These are phyloP conservation scores for Colletotrichum limetticola DNA, from an alignment of 2,329 filamentous ascomycete genomes.

Conservation along the genomic window DNA sequence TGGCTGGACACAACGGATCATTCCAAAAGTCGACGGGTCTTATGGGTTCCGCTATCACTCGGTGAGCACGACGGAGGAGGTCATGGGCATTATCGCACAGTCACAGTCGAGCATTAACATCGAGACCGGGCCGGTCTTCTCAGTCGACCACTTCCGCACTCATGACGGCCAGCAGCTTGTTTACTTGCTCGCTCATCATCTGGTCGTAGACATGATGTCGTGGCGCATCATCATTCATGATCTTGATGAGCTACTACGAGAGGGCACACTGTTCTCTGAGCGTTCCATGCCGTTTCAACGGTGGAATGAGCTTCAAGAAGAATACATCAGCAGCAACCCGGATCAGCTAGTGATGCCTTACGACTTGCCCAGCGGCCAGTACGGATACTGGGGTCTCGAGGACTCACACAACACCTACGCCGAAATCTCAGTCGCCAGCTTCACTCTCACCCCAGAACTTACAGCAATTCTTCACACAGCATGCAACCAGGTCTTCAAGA, in stretches of 20 bases:
- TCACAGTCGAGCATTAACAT: slow-evolving; percentile 59
- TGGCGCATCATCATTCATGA: slow-evolving; percentile 63
- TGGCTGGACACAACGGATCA: slow-evolving; percentile 59
- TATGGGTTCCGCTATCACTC: slow-evolving; percentile 57
- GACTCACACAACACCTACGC: slow-evolving; percentile 56
- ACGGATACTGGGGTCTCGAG: slow-evolving; percentile 60
- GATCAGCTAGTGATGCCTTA: slow-evolving; percentile 49
- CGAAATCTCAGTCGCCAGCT: slow-evolving; percentile 53
- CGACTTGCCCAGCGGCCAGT: slow-evolving; percentile 50
- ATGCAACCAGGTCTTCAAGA: slow-evolving; percentile 59
- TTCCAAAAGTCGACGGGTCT: slow-evolving; percentile 51
- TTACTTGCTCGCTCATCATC: slow-evolving; percentile 62
- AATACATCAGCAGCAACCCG: slow-evolving; percentile 46
- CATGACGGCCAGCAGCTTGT: slow-evolving; percentile 57
- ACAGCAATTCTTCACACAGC: slow-evolving; percentile 54
- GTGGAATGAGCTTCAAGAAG: slow-evolving; percentile 60
- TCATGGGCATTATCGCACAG: slow-evolving; percentile 51
- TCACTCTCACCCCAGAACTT: slow-evolving; percentile 54
- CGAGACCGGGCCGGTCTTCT: slow-evolving; percentile 61
- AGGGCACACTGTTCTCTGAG: slow-evolving; percentile 55
- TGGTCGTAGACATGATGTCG: slow-evolving; percentile 61
- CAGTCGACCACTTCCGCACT: slow-evolving; percentile 59
- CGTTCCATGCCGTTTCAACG: slow-evolving; percentile 59
- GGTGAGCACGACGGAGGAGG: slow-evolving; percentile 52
- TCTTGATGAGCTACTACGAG: slow-evolving; percentile 58